A percentile compares a stretch with the other conserved stretches of the same genome.
Evolutionary conservation across 1,139 yeast genomes (phyloP).

Genomic region (Debaryomyces psychrophilus): DNA sequence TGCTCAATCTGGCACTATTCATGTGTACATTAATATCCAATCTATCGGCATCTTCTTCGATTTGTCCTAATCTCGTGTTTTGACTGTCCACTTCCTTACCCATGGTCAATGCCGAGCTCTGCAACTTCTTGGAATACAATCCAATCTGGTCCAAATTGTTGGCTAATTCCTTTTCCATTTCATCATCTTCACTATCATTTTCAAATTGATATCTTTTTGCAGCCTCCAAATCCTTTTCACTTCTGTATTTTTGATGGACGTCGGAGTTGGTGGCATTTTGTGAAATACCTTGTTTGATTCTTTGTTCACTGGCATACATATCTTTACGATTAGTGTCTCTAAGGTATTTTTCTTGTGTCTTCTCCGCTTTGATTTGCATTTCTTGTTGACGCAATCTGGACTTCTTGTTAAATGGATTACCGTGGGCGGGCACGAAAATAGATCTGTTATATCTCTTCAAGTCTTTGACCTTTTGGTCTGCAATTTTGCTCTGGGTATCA

Average conservation of each 20-base stretch:
- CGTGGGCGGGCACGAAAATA: conserved; percentile 78
- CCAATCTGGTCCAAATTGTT: conserved; percentile 57
- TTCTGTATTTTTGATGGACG: conserved; percentile 51
- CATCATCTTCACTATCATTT: conserved; percentile 61
- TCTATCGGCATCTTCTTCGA: conserved; percentile 59
- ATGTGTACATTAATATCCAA: conserved; percentile 58
- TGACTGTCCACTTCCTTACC: conserved; percentile 55
- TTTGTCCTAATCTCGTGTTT: conserved; percentile 49
- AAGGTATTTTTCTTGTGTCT: conserved; percentile 60
- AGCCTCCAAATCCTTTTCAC: conserved; percentile 49
- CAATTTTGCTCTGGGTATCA: conserved; percentile 79
- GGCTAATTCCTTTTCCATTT: conserved; percentile 59
- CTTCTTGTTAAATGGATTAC: conserved; percentile 86
- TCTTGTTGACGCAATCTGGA: conserved; percentile 77
- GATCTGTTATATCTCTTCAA: conserved; percentile 79
- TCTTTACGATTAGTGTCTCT: conserved; percentile 46
- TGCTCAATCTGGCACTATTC: conserved; percentile 49
- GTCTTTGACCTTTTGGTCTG: conserved; percentile 82
- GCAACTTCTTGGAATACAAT: conserved; percentile 45
- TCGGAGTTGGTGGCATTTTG: conserved; percentile 43
- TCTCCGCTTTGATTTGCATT: conserved; percentile 65
- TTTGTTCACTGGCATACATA: conserved; percentile 51
- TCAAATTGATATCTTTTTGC: conserved; percentile 56
- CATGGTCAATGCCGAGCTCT: conserved; percentile 48
- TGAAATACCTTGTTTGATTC: conserved; percentile 47